These are phyloP conservation scores for Talaromyces liani DNA, from an alignment of 495 filamentous ascomycete genomes.

Conservation along the genomic window DNA sequence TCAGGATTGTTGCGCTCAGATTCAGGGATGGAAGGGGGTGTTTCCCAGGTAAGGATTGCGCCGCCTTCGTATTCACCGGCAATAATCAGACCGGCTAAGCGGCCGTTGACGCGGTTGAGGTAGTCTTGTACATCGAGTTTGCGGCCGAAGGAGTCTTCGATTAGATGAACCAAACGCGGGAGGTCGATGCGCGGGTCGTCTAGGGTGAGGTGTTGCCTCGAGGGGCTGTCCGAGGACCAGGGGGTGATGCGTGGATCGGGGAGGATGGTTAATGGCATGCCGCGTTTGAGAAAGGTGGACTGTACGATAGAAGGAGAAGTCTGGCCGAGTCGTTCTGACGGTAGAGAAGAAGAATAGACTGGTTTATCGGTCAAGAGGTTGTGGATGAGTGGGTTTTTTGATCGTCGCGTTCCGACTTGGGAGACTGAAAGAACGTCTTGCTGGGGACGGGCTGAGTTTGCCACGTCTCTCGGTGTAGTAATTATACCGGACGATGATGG, in stretches of 20 bases:
- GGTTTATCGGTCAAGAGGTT: conserved; percentile 96
- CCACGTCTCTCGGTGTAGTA: conserved; percentile 77
- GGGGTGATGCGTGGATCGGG: conserved; percentile 54
- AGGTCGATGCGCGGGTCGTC: conserved; percentile 78
- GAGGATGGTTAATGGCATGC: conserved; percentile 79
- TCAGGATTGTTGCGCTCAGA: conserved; percentile 43
- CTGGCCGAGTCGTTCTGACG: conserved; percentile 49
- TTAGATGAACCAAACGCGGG: conserved; percentile 71
- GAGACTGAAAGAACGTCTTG: conserved; percentile 40
- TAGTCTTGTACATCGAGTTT: conserved; percentile 80
- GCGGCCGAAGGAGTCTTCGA: conserved; percentile 89
- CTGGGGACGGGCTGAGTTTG: conserved; percentile 46
- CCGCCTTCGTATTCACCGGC: conserved; percentile 96
- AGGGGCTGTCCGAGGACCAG: conserved; percentile 59
- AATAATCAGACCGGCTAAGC: conserved; percentile 83
- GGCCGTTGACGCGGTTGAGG: conserved; percentile 63
- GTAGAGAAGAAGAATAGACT: conserved; percentile 81
- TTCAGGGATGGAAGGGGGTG: conserved; percentile 46
- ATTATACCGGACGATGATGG: conserved; percentile 79
- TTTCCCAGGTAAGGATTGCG: conserved; percentile 92
- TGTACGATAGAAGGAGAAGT: conserved; percentile 31
- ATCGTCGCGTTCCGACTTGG: conserved; percentile 64
- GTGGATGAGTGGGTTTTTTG: conserved; percentile 90
- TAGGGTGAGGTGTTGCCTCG: conserved; percentile 47
- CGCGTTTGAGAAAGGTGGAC: conserved; percentile 80